Evolutionary conservation across 345 rosid genomes (phyloP), one percentile per base, ranked within the genome.

Genomic region (Arabis alpina): DNA sequence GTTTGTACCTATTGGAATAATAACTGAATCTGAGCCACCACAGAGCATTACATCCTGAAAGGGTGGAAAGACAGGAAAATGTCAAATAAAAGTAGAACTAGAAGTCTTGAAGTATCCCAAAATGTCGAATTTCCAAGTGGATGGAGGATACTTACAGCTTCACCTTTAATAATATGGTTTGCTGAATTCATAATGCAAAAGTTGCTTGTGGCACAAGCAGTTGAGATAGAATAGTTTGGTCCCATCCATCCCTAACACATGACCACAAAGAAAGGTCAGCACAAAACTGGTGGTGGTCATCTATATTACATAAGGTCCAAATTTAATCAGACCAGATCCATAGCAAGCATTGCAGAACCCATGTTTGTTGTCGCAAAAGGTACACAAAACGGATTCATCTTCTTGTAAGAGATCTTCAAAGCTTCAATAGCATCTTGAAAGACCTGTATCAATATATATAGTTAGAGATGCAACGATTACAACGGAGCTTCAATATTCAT

Each of bases 271-370:
- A 61, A 76, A 68, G 11, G 42, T 76, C 57, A 54, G 54, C 43
- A 8, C 43, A 4, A 51, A 34, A 43, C 12, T 50, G 30, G 43
- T 32, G 34, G 53, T 48, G 58, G 52, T 55, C 40, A 34, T 15
- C 47, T 8, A 58, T 34, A 61, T 61, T 42, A 58, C 37, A 74
- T 19, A 32, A 54, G 54, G 52, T 48, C 11, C 23, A 69, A 71
- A 76, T 52, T 59, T 64, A 30, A 68, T 76, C 83, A 68, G 59
- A 90, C 98, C 90, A 93, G 87, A 82, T 93, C 98, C 88, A 93
- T 84, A 24, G 96, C 98, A 58, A 93, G 96, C 96, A 93, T 88
- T 11, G 98, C 98, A 67, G 98, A 93, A 75, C 98, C 98, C 98
- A 93, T 93, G 77, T 93, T 93, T 69, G 98, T 88, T 66, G 97